phyloP scores from a whole-genome alignment of 169 alveolate species.

The Plasmodium ovale region DNA sequence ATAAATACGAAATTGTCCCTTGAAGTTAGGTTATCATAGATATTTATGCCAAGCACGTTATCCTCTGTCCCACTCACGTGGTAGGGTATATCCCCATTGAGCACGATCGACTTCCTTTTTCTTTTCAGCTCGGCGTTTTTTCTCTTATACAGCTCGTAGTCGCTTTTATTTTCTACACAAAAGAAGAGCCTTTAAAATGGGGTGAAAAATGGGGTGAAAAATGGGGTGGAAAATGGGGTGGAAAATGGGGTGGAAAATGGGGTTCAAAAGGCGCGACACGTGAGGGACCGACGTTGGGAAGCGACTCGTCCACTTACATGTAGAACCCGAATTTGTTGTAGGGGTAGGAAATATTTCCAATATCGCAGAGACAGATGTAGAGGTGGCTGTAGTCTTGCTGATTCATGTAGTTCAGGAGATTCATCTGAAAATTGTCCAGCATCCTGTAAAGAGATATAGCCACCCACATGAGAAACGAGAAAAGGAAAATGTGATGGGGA shows the following conservation, averaged over 20 bases:
- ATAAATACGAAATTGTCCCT: constrained; percentile 67
- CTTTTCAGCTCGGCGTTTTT: constrained; percentile 20
- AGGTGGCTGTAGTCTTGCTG: constrained; percentile 39
- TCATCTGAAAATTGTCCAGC: constrained; percentile 45
- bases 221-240: background rate
- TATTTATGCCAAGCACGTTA: constrained; percentile 31
- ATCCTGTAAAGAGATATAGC: background rate
- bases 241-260: no score
- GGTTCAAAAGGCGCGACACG: background rate
- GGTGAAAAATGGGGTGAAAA: background rate
- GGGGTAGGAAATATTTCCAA: constrained; percentile 43
- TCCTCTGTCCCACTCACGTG: constrained; percentile 29
- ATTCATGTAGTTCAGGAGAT: constrained; percentile 58
- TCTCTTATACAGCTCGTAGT: constrained; percentile 39
- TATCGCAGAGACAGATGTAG: constrained; percentile 54
- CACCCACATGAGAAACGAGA: background rate
- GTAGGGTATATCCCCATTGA: constrained; percentile 29
- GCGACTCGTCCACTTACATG: constrained; percentile 13
- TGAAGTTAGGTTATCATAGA: constrained; percentile 32
- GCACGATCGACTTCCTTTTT: background rate
- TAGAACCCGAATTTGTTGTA: constrained; percentile 50
- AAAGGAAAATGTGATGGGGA: background rate
- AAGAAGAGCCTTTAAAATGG: constrained; percentile 34
- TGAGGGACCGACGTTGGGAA: background rate
- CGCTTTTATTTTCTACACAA: constrained; percentile 69